A percentile compares a stretch with the other conserved stretches of the same genome.
Evolutionary conservation across 257 asterid genomes (phyloP).

Genomic region (Lavandula angustifolia): DNA sequence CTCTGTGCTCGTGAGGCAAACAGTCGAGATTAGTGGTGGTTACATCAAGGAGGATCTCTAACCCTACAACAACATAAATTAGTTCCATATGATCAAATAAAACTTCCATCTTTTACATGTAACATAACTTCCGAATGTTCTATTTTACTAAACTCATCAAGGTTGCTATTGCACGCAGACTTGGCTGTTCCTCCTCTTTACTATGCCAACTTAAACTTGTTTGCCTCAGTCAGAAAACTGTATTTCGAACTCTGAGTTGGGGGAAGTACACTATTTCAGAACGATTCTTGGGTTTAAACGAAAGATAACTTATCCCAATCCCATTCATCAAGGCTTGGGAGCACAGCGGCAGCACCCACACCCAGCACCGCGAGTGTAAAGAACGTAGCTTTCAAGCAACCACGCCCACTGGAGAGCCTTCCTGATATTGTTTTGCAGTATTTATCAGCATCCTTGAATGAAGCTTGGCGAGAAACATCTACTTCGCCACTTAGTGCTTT

Average conservation of each 20-base stretch:
- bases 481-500: constrained; percentile 53
- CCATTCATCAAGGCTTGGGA: constrained; percentile 48
- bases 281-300: constrained; percentile 31
- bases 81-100: constrained; percentile 22
- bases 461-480: constrained; percentile 43
- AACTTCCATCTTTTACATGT: constrained; percentile 26
- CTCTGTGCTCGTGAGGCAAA: constrained; percentile 30
- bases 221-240: constrained; percentile 22
- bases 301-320: constrained; percentile 45
- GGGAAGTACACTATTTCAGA: constrained; percentile 18
- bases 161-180: constrained; percentile 34
- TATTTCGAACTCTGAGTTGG: constrained; percentile 19
- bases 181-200: constrained; percentile 37
- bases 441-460: constrained; percentile 64
- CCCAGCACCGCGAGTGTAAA: constrained; percentile 43
- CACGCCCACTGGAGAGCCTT: constrained; percentile 52
- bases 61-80: constrained; percentile 9
- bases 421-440: constrained; percentile 54
- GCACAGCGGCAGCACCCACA: constrained; percentile 52
- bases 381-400: constrained; percentile 50
- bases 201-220: constrained; percentile 22
- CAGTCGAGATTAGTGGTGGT: constrained; percentile 21
- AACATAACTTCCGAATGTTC: constrained; percentile 23
- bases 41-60: constrained; percentile 32
- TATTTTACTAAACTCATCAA: constrained; percentile 29